A percentile compares a stretch with the other conserved stretches of the same genome.
Evolutionary conservation across 2,329 filamentous ascomycete species (phyloP).

Genomic region (Arthrobotrys sinensis): DNA sequence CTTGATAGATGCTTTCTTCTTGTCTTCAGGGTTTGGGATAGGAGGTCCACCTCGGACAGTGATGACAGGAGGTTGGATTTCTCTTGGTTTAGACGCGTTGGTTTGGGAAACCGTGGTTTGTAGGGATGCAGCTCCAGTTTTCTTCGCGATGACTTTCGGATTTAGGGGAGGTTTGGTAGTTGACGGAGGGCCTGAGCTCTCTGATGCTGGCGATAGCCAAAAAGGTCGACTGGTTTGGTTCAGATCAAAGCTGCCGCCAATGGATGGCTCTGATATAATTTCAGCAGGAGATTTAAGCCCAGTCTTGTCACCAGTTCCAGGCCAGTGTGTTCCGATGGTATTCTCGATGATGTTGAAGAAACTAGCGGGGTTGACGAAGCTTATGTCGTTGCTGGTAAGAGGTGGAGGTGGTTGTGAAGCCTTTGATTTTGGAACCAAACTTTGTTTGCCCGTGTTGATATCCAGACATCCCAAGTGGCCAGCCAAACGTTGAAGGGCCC

Average conservation of each 20-base stretch:
- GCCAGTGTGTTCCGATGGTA: no score
- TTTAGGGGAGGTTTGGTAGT: no score
- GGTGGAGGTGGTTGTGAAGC: background rate
- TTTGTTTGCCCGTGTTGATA: background rate
- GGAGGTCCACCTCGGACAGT: background rate
- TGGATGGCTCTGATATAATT: no score
- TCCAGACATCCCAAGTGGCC: background rate
- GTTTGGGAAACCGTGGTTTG: background rate
- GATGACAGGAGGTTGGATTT: background rate
- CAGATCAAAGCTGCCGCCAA: no score
- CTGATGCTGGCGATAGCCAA: no score
- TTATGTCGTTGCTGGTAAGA: no score
- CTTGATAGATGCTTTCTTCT: background rate
- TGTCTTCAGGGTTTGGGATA: background rate
- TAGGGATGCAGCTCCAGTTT: background rate
- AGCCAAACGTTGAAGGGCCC: conserved; percentile 4
- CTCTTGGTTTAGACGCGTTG: background rate
- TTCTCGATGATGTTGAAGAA: no score
- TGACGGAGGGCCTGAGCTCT: no score
- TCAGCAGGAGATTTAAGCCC: no score
- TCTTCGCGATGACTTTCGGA: background rate
- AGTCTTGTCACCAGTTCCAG: no score
- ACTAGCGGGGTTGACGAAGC: no score
- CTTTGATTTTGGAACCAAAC: background rate
- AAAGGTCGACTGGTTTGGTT: no score